Base-by-base conservation (phyloP, 1,139 yeast species). In the Diutina sp. region DNA sequence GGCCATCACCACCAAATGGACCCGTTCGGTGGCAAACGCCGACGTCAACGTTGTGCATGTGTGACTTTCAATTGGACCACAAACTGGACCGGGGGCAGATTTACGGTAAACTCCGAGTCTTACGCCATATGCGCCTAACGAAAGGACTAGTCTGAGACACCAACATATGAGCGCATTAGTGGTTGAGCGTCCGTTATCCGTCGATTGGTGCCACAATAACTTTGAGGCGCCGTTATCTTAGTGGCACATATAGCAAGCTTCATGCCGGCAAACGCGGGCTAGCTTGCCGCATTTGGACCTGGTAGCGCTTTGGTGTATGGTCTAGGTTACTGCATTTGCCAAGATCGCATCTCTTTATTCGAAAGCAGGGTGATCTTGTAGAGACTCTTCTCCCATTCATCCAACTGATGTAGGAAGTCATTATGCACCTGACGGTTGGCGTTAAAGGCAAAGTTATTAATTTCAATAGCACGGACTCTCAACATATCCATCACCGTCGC, bases 381-480 rank as follows among this genome's bases (percentile, higher is more conserved):
- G 57, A 89, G 64, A 54, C 69, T 69, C 66, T 79, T 81, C 64
- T 90, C 97, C 66, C 81, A 86, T 64, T 85, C 93, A 65, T 90
- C 97, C 61, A 90, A 72, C 14, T 84, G 82, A 60, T 79, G 73
- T 57, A 86, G 65, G 62, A 88, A 87, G 48, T 78, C 80, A 25
- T 28, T 44, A 58, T 69, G 74, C 18, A 74, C 65, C 60, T 70
- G 76, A 57, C 73, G 74, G 59, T 68, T 67, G 46, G 82, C 74
- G 61, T 83, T 83, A 58, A 77, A 79, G 2, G 96, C 91, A 64
- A 76, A 81, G 65, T 85, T 90, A 64, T 85, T 84, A 51, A 90
- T 82, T 63, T 82, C 86, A 59, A 81, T 79, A 0, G 91, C 80
- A 51, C 98, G 73, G 57, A 77, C 80, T 58, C 82, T 78, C 55